phyloP scores from a whole-genome alignment of 495 filamentous ascomycete genomes.

The Penicillium paradoxum region DNA sequence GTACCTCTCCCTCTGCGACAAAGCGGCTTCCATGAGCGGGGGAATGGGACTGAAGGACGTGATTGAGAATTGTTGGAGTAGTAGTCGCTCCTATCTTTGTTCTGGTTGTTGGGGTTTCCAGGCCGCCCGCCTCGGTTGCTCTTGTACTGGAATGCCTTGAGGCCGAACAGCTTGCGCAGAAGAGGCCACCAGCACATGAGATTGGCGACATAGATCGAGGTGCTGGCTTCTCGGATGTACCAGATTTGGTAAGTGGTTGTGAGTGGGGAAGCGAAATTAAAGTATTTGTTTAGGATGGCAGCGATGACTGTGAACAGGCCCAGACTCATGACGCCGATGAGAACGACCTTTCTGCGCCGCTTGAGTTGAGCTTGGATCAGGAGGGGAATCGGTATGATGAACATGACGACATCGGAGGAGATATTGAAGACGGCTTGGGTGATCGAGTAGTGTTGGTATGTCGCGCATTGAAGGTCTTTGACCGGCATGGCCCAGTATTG shows the following conservation, averaged over 20 bases:
- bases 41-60: slow-evolving; percentile 20
- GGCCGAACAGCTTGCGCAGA: slow-evolving; percentile 47
- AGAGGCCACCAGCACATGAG: slow-evolving; percentile 59
- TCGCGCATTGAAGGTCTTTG: slow-evolving; percentile 31
- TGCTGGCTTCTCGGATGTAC: slow-evolving; percentile 62
- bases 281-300: slow-evolving; percentile 60
- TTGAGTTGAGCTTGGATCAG: slow-evolving; percentile 52
- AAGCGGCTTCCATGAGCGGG: slow-evolving; percentile 4
- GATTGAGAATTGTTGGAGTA: slow-evolving; percentile 12
- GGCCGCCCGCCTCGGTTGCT: slow-evolving; percentile 24
- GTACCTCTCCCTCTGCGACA: slow-evolving; percentile 6
- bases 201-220: slow-evolving; percentile 60
- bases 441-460: slow-evolving; percentile 52
- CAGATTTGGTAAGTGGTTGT: slow-evolving; percentile 50
- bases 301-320: slow-evolving; percentile 61
- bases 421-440: slow-evolving; percentile 64
- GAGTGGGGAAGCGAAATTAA: slow-evolving; percentile 55
- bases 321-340: slow-evolving; percentile 47
- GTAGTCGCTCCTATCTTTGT: slow-evolving; percentile 11
- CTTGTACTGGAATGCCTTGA: slow-evolving; percentile 29
- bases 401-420: slow-evolving; percentile 58
- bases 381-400: slow-evolving; percentile 56
- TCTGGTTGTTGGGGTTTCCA: slow-evolving; percentile 14
- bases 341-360: slow-evolving; percentile 45
- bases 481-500: slow-evolving; percentile 56